phyloP scores from a whole-genome alignment of 495 filamentous ascomycete species.

The Talaromyces nanjingensis region DNA sequence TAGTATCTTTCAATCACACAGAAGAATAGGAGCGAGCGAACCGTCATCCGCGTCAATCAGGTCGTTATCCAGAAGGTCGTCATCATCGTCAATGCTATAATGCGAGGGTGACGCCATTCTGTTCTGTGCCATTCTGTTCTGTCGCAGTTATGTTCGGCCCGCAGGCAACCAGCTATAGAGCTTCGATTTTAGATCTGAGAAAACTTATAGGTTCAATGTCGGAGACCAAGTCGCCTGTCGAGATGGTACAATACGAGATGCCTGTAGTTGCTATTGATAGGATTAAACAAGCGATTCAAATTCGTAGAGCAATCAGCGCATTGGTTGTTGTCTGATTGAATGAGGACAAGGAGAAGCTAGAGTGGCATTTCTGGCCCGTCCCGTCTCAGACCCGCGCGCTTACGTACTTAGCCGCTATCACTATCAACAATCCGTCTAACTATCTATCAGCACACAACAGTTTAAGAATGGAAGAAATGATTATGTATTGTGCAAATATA shows the following conservation, averaged over 20 bases:
- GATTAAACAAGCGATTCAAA: neutral
- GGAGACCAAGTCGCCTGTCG: neutral
- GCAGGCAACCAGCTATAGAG: constrained; percentile 1
- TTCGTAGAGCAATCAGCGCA: neutral
- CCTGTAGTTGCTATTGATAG: neutral
- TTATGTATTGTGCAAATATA: neutral
- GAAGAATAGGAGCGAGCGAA: constrained; percentile 26
- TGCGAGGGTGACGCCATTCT: constrained; percentile 15
- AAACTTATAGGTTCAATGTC: neutral
- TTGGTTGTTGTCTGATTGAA: neutral
- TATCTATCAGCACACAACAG: neutral
- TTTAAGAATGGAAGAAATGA: neutral
- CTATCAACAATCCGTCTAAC: neutral
- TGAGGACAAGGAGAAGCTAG: constrained; percentile 32
- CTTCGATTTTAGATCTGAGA: neutral
- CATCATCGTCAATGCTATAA: constrained; percentile 44
- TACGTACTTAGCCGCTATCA: neutral
- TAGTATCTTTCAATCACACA: neutral
- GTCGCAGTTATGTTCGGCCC: neutral
- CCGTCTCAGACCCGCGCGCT: neutral
- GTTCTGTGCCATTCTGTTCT: constrained; percentile 4
- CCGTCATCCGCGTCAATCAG: constrained; percentile 96
- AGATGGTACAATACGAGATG: neutral
- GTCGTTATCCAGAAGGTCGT: constrained; percentile 74
- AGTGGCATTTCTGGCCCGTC: constrained; percentile 29